phyloP scores from a whole-genome alignment of 1,284 basidiomycete genomes.

The Rhodotorula sp. region DNA sequence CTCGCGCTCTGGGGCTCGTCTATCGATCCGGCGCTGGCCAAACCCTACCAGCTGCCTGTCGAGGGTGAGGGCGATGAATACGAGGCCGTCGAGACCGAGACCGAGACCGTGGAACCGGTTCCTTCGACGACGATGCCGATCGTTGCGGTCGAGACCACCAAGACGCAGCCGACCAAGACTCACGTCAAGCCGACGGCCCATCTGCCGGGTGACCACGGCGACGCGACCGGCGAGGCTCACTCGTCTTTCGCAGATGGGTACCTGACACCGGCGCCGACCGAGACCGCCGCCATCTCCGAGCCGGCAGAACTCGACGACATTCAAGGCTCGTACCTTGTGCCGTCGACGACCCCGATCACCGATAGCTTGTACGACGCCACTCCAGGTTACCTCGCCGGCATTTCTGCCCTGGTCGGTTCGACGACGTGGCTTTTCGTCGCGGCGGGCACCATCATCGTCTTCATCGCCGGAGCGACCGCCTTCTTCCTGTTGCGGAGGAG shows the following conservation, averaged over 20 bases:
- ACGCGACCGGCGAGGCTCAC: slow-evolving; percentile 46
- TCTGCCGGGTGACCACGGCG: slow-evolving; percentile 80
- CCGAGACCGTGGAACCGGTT: slow-evolving; percentile 40
- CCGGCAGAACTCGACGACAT: slow-evolving; percentile 11
- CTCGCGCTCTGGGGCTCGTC: slow-evolving; percentile 92
- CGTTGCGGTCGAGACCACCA: background rate
- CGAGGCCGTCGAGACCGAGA: slow-evolving; percentile 11
- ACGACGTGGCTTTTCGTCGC: slow-evolving; percentile 51
- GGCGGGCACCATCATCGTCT: slow-evolving; percentile 48
- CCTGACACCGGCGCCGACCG: slow-evolving; percentile 13
- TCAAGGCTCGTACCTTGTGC: background rate
- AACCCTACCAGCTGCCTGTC: slow-evolving; percentile 58
- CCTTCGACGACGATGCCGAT: slow-evolving; percentile 43
- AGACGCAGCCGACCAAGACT: slow-evolving; percentile 55
- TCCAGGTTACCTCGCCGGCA: slow-evolving; percentile 38
- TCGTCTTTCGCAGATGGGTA: slow-evolving; percentile 34
- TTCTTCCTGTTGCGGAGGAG: slow-evolving; percentile 48
- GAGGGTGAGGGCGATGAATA: slow-evolving; percentile 50
- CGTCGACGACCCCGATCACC: background rate
- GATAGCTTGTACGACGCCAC: slow-evolving; percentile 26
- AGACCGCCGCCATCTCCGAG: background rate
- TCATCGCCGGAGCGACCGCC: slow-evolving; percentile 46
- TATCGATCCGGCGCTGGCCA: slow-evolving; percentile 67
- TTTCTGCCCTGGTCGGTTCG: slow-evolving; percentile 39
- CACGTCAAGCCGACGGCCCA: slow-evolving; percentile 81